Conservation (phyloP, 106 monocot species). For the Apostasia ramifera region DNA sequence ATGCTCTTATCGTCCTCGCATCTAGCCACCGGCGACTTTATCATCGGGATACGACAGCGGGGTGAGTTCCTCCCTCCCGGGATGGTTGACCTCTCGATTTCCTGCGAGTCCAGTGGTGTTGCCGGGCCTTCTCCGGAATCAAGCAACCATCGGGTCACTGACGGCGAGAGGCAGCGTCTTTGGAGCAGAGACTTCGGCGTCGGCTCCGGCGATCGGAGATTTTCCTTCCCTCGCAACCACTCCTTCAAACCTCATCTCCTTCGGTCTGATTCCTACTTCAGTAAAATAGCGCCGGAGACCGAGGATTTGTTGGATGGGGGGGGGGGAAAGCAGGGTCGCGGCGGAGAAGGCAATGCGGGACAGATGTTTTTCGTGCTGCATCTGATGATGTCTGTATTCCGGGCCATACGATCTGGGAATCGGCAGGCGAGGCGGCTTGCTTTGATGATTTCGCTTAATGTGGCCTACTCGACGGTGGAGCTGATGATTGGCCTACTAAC, state of each 20-base stretch:
- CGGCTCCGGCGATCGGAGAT: constrained; percentile 10
- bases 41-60: no score
- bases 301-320: constrained; percentile 1
- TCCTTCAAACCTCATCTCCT: constrained; percentile 27
- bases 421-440: constrained; percentile 74
- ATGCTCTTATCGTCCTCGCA: no score
- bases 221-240: constrained; percentile 15
- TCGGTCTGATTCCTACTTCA: constrained; percentile 60
- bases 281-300: constrained; percentile 19
- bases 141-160: neutral
- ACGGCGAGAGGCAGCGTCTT: neutral
- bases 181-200: neutral
- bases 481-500: constrained; percentile 69
- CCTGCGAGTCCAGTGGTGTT: neutral
- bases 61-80: neutral
- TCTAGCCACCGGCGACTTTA: no score
- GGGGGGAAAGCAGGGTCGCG: neutral
- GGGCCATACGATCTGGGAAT: constrained; percentile 48
- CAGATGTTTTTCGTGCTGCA: constrained; percentile 7
- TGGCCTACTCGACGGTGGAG: constrained; percentile 78
- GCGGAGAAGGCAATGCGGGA: neutral
- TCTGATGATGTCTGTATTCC: constrained; percentile 11
- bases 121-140: neutral
- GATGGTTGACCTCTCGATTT: neutral
- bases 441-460: constrained; percentile 85